These are phyloP conservation scores for Westerdykella ornata DNA, from an alignment of 2,329 filamentous ascomycete genomes.

Conservation along the genomic window DNA sequence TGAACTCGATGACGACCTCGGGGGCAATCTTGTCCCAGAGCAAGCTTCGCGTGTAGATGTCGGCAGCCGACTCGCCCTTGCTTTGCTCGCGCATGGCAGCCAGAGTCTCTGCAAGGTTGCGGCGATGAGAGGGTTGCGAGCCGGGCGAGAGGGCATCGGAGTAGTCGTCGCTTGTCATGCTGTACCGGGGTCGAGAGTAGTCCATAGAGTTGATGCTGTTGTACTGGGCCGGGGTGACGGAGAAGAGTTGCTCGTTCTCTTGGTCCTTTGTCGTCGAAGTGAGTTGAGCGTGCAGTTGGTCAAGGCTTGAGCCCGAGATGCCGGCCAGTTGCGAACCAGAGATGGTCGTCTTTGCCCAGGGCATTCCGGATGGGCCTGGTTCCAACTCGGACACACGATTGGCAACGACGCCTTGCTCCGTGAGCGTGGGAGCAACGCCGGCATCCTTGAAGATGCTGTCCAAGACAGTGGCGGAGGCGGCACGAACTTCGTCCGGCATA, in stretches of 20 bases:
- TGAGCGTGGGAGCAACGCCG: slow-evolving; percentile 47
- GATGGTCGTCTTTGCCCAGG: slow-evolving; percentile 34
- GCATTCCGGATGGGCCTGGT: slow-evolving; percentile 33
- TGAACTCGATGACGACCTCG: slow-evolving; percentile 88
- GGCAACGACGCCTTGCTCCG: slow-evolving; percentile 44
- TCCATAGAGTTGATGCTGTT: slow-evolving; percentile 73
- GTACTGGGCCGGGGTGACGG: slow-evolving; percentile 79
- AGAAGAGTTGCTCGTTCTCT: slow-evolving; percentile 80
- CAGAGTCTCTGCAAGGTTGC: slow-evolving; percentile 73
- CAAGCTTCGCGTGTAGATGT: slow-evolving; percentile 86
- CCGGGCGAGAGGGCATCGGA: slow-evolving; percentile 34
- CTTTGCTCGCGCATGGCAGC: slow-evolving; percentile 66
- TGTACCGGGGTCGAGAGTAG: slow-evolving; percentile 50
- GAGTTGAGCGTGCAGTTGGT: slow-evolving; percentile 42
- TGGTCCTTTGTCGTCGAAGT: slow-evolving; percentile 68
- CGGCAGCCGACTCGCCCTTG: slow-evolving; percentile 66
- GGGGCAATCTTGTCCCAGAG: slow-evolving; percentile 91
- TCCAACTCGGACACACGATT: slow-evolving; percentile 43
- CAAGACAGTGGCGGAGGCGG: slow-evolving; percentile 68
- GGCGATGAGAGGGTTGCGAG: slow-evolving; percentile 52
- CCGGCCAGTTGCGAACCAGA: slow-evolving; percentile 34
- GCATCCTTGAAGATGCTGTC: slow-evolving; percentile 78
- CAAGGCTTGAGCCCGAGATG: slow-evolving; percentile 32
- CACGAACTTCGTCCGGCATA: slow-evolving; percentile 74
- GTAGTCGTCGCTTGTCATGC: slow-evolving; percentile 46